Conservation (phyloP, 495 filamentous ascomycete species). For the Diplogelasinospora grovesii region DNA sequence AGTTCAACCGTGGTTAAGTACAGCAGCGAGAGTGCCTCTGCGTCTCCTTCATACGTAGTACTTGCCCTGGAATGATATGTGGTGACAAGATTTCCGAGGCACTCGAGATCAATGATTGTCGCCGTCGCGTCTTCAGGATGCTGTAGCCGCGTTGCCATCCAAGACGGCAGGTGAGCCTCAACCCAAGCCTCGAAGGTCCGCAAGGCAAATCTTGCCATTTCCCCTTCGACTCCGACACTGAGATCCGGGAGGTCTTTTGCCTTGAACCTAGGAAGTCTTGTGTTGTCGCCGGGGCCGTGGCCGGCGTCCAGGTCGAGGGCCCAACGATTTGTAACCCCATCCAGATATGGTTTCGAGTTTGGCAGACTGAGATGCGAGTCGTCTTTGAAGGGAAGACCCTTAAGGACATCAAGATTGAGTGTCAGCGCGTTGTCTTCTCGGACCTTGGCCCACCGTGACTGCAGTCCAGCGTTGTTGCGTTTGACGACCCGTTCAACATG, state of each 20-base stretch:
- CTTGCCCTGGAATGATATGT: constrained; percentile 19
- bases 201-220: too few species aligned
- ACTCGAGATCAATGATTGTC: too few species aligned
- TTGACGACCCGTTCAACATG: not conserved
- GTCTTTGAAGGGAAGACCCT: constrained; percentile 1
- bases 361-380: constrained; percentile 15
- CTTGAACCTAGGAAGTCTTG: too few species aligned
- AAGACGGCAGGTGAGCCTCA: constrained; percentile 7
- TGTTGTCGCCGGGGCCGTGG: too few species aligned
- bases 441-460: constrained; percentile 8
- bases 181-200: constrained; percentile 19
- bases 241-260: too few species aligned
- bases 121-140: not conserved
- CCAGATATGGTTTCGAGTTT: too few species aligned
- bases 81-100: constrained; percentile 12
- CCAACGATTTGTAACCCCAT: too few species aligned
- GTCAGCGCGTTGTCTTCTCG: not conserved
- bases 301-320: too few species aligned
- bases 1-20: constrained; percentile 53
- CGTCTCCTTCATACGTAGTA: constrained; percentile 32
- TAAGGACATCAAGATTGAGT: not conserved
- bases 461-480: not conserved
- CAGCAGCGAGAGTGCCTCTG: constrained; percentile 53
- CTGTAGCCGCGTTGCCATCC: constrained; percentile 13
- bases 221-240: too few species aligned